These are phyloP conservation scores for Rhizopogon vinicolor DNA, from an alignment of 768 basidiomycete genomes.

Conservation along the genomic window DNA sequence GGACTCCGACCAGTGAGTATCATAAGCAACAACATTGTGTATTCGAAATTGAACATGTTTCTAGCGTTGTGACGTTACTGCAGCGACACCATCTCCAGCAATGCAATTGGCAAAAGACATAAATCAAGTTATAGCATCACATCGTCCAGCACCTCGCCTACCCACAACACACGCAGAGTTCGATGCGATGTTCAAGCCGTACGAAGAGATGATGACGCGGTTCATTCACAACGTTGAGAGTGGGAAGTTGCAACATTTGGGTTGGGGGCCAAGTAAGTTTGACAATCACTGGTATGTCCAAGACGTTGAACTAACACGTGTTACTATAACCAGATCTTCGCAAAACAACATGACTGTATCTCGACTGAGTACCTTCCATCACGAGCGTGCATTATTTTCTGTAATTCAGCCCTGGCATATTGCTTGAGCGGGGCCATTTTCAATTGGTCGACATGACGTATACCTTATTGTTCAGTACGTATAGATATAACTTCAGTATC, in stretches of 20 bases:
- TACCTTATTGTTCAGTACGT: neutral
- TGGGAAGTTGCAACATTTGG: slow-evolving; percentile 17
- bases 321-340: neutral
- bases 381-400: neutral
- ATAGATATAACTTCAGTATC: neutral
- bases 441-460: neutral
- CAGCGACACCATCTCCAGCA: neutral
- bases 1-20: neutral
- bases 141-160: neutral
- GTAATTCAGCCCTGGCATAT: neutral
- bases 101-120: slow-evolving; percentile 9
- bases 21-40: neutral
- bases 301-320: neutral
- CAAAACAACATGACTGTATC: neutral
- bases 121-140: slow-evolving; percentile 6
- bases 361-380: neutral
- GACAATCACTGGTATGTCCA: neutral
- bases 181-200: slow-evolving; percentile 7
- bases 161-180: slow-evolving; percentile 22
- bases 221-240: slow-evolving; percentile 17
- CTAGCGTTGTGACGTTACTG: neutral
- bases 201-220: slow-evolving; percentile 14
- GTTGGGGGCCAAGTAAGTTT: slow-evolving; percentile 24
- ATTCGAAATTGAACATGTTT: neutral
- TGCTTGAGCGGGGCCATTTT: too few relatives aligned